A percentile compares a stretch with the other conserved stretches of the same genome.
These are phyloP conservation scores for Colletotrichum sp. DNA, from an alignment of 2,329 filamentous ascomycete genomes.

Conservation along the genomic window DNA sequence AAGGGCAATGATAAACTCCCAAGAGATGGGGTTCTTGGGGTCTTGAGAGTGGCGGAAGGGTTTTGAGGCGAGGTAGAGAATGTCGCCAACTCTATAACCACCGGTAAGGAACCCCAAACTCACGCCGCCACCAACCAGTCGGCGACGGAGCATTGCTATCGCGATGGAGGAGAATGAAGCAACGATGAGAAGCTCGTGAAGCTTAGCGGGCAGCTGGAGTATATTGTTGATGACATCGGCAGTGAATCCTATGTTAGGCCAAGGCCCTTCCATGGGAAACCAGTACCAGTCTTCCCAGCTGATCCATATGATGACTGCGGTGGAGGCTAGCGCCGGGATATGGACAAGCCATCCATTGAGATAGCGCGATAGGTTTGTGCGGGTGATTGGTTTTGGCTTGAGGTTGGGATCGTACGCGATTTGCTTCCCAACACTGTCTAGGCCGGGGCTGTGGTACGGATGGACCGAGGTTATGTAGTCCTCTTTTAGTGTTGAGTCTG, in stretches of 20 bases:
- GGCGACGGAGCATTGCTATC: not conserved
- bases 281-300: constrained; percentile 1
- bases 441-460: not conserved
- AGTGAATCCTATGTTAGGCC: not conserved
- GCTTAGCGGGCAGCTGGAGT: constrained; percentile 7
- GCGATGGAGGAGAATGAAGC: constrained; percentile 11
- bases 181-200: constrained; percentile 6
- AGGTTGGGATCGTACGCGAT: not conserved
- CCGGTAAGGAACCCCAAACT: constrained; percentile 13
- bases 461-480: not conserved
- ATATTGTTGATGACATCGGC: constrained; percentile 7
- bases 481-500: not conserved
- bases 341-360: constrained; percentile 5
- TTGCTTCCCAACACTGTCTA: not conserved
- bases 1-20: not conserved
- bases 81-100: constrained; percentile 10
- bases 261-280: not conserved
- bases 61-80: not conserved
- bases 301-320: not conserved
- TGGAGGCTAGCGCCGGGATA: not conserved
- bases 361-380: not conserved
- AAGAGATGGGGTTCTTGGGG: not conserved
- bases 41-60: not conserved
- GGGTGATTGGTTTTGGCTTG: not conserved
- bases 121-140: not conserved